Evolutionary conservation across 116 monocot genomes (phyloP).

Genomic region (Papilionanthe hybrid): DNA sequence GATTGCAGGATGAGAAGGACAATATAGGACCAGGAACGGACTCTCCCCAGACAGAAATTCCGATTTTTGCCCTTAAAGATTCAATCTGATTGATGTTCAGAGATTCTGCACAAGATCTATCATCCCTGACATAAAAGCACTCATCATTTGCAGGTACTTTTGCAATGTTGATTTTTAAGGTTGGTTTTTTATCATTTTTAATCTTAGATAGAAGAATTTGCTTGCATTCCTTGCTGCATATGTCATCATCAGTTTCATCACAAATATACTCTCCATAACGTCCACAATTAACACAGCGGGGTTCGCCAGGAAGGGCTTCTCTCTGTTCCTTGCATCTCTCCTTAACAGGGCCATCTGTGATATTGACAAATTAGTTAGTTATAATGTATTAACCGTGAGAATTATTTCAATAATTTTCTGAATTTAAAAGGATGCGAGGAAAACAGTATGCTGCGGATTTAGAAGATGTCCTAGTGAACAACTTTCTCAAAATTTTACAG

Average conservation of each 20-base stretch:
- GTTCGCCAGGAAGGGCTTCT: constrained; percentile 58
- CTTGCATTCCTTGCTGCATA: constrained; percentile 70
- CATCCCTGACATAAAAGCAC: constrained; percentile 68
- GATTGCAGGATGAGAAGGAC: constrained; percentile 59
- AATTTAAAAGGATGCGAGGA: background rate
- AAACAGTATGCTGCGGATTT: background rate
- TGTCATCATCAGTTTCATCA: constrained; percentile 67
- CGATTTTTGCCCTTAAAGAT: constrained; percentile 51
- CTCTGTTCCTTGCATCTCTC: constrained; percentile 58
- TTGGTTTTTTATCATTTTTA: constrained; percentile 12
- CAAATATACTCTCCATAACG: constrained; percentile 72
- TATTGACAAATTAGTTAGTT: background rate
- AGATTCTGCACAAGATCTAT: constrained; percentile 13
- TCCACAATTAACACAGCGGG: constrained; percentile 49
- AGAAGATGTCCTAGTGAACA: background rate
- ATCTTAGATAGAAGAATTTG: constrained; percentile 25
- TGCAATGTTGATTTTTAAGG: constrained; percentile 3
- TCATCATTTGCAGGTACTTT: constrained; percentile 55
- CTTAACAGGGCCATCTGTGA: constrained; percentile 33
- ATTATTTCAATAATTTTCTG: background rate
- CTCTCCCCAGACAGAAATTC: constrained; percentile 41
- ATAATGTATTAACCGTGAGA: background rate
- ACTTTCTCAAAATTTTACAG: background rate
- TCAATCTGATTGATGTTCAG: constrained; percentile 24
- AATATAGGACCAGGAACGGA: constrained; percentile 44